These are phyloP conservation scores for Stromatinia cepivora DNA, from an alignment of 2,329 filamentous ascomycete species.

Conservation along the genomic window DNA sequence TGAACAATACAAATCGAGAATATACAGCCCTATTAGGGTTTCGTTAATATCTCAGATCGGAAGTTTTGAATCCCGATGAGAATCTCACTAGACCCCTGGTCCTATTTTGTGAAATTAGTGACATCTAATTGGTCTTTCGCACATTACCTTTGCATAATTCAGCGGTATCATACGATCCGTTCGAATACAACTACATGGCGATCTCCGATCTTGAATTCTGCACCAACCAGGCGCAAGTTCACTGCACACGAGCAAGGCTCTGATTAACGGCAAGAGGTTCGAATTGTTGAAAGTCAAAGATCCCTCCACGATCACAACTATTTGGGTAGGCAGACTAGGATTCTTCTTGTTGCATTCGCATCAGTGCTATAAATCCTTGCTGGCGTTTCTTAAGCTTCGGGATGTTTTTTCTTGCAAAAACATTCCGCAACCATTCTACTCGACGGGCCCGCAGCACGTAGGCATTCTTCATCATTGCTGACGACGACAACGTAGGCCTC, in stretches of 20 bases:
- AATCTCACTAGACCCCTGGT: slow-evolving; percentile 1
- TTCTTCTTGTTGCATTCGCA: background rate
- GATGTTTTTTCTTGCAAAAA: background rate
- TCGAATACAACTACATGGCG: slow-evolving; percentile 1
- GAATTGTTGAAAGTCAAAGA: background rate
- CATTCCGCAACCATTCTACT: background rate
- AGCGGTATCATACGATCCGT: slow-evolving; percentile 14
- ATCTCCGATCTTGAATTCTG: slow-evolving; percentile 19
- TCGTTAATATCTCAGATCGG: slow-evolving; percentile 8
- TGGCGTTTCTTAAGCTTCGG: background rate
- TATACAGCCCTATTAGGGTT: background rate
- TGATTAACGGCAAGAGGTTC: background rate
- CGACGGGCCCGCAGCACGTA: background rate
- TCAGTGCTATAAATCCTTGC: slow-evolving; percentile 2
- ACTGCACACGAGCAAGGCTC: background rate
- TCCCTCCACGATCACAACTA: slow-evolving; percentile 1
- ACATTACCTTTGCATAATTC: slow-evolving; percentile 7
- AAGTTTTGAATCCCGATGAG: slow-evolving; percentile 11
- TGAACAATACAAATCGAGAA: background rate
- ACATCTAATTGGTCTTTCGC: slow-evolving; percentile 7
- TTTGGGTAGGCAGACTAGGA: background rate
- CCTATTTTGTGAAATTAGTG: background rate
- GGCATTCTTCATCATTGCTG: background rate
- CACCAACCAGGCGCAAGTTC: background rate
- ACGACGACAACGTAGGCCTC: background rate